These are phyloP conservation scores for Aegilops speltoides DNA, from an alignment of 176 grass and related monocot genomes.

Conservation along the genomic window DNA sequence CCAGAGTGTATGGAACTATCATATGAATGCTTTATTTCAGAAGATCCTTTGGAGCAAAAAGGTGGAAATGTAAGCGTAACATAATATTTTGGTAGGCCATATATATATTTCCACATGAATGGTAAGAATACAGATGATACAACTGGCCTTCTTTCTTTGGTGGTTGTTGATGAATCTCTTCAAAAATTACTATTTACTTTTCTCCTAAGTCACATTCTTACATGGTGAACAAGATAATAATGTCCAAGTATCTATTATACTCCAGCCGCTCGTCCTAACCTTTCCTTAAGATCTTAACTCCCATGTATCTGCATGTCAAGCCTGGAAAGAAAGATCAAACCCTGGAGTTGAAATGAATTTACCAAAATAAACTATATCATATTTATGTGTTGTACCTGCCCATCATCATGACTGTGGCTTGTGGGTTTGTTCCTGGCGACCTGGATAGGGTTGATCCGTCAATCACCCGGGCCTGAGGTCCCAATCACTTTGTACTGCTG, in stretches of 20 bases:
- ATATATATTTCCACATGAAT: slow-evolving; percentile 13
- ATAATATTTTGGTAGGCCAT: background rate
- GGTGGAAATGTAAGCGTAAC: background rate
- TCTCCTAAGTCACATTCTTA: slow-evolving; percentile 45
- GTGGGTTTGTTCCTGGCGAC: slow-evolving; percentile 82
- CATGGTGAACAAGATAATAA: slow-evolving; percentile 16
- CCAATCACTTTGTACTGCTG: slow-evolving; percentile 49
- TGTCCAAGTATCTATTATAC: slow-evolving; percentile 32
- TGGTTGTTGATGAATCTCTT: slow-evolving; percentile 23
- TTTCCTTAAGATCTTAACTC: slow-evolving; percentile 76
- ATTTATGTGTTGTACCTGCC: slow-evolving; percentile 48
- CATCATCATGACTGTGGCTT: slow-evolving; percentile 87
- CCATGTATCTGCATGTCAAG: slow-evolving; percentile 66
- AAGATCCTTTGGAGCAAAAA: background rate
- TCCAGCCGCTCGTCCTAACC: slow-evolving; percentile 46
- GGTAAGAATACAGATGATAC: slow-evolving; percentile 20
- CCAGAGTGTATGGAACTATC: background rate
- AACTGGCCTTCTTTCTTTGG: slow-evolving; percentile 42
- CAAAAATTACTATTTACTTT: slow-evolving; percentile 49
- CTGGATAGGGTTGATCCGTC: slow-evolving; percentile 57
- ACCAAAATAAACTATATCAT: background rate
- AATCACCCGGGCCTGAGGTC: slow-evolving; percentile 47
- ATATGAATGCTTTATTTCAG: background rate
- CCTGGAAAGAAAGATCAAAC: background rate
- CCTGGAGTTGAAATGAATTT: slow-evolving; percentile 30